Evolutionary conservation across 495 filamentous ascomycete species (phyloP), one percentile per base, ranked within the genome.

Genomic region (Podospora pseudopauciseta): DNA sequence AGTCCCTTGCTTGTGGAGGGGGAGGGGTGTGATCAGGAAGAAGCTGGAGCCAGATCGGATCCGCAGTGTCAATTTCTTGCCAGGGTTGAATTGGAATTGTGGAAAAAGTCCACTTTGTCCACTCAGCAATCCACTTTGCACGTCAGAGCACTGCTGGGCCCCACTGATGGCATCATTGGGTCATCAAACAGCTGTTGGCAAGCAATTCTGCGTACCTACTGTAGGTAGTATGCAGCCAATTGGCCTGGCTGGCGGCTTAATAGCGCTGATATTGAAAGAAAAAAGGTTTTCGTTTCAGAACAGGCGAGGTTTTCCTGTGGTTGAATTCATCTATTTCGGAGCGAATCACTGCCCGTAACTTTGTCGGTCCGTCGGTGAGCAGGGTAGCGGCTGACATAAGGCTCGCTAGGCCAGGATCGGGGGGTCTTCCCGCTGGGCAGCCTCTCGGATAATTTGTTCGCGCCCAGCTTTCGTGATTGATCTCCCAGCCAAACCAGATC

Each of bases 381-480:
- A 49, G 39, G 9, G 6, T 49, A 49, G 39, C 39, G 39, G 39
- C 39, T 58, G 7, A 58, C 55, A 58, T 58, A 58, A 58, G 6
- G n/a, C 55, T 26, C n/a, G 55, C 55, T 58, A 58, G 39, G 18
- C 39, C 39, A 58, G 55, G 23, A 58, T 26, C 55, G 55, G 55
- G 23, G 54, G 15, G 6, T 13, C 54, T 56, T 56, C 54, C 54
- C 54, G 54, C 55, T 58, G 55, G n/a, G n/a, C 9, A 58, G 55
- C 55, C 55, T 58, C n/a, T 58, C 55, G 55, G 55, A 26, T 58
- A 58, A 20, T 58, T 58, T 58, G 7, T 58, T 58, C 23, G 19
- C 55, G 55, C 55, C 55, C n/a, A 58, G 55, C 55, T 20, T 58
- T 58, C 55, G n/a, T 58, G 55, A 58, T 58, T 58, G 55, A 58